These are phyloP conservation scores for Aspergillus bombycis DNA, from an alignment of 2,329 filamentous ascomycete genomes.

Conservation along the genomic window DNA sequence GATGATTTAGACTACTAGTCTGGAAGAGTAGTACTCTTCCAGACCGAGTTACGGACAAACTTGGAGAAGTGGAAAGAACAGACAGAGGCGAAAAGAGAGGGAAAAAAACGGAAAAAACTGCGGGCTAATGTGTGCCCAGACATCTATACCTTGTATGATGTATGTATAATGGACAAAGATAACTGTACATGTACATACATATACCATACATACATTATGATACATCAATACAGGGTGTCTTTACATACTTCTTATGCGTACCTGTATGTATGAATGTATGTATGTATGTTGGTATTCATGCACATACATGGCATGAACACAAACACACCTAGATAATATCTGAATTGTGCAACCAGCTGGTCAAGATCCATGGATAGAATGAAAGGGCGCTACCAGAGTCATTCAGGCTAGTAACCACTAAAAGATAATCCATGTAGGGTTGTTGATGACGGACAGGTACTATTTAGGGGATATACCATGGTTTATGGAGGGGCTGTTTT, in stretches of 20 bases:
- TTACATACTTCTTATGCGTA: background rate
- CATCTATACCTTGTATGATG: background rate
- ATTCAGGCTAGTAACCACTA: slow-evolving; percentile 1
- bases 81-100: background rate
- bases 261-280: background rate
- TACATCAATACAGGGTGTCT: background rate
- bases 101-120: background rate
- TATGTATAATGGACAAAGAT: background rate
- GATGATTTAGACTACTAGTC: background rate
- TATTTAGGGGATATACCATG: slow-evolving; percentile 13
- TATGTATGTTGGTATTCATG: background rate
- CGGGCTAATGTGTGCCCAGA: background rate
- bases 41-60: background rate
- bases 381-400: background rate
- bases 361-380: background rate
- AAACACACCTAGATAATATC: background rate
- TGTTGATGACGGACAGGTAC: slow-evolving; percentile 10
- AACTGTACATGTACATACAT: background rate
- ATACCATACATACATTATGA: background rate
- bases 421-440: slow-evolving; percentile 6
- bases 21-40: too few relatives aligned
- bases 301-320: background rate
- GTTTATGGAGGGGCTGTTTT: slow-evolving; percentile 16
- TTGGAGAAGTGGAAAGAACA: too few relatives aligned
- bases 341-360: background rate